These are phyloP conservation scores for Cerrena zonata DNA, from an alignment of 1,284 basidiomycete species.

Conservation along the genomic window DNA sequence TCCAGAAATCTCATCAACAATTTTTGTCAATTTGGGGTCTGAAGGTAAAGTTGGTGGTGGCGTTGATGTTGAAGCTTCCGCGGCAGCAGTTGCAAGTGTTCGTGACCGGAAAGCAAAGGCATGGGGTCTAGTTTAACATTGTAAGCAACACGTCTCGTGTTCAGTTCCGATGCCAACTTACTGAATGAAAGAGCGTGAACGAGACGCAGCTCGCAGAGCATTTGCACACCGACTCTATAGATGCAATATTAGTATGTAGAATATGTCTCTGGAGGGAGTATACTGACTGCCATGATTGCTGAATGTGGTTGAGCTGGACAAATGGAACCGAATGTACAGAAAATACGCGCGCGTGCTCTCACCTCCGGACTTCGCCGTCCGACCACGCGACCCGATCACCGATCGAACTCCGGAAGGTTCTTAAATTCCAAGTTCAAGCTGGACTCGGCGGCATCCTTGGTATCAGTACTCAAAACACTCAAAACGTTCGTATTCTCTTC, in stretches of 20 bases:
- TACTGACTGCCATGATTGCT: conserved; percentile 28
- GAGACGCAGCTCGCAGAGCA: conserved; percentile 41
- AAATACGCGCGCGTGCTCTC: conserved; percentile 13
- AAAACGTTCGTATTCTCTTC: no score
- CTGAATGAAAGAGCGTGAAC: conserved; percentile 33
- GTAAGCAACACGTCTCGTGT: not conserved
- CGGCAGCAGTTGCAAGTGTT: conserved; percentile 38
- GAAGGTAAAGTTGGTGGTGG: conserved; percentile 32
- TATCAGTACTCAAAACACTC: no score
- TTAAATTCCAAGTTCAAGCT: no score
- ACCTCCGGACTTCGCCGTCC: conserved; percentile 1
- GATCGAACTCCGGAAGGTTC: not conserved
- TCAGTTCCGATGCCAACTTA: conserved; percentile 12
- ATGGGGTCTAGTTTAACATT: not conserved
- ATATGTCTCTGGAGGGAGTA: not conserved
- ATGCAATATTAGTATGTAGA: conserved; percentile 1
- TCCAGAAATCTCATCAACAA: conserved; percentile 91
- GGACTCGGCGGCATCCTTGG: no score
- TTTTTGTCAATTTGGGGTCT: conserved; percentile 73
- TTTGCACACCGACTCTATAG: conserved; percentile 43
- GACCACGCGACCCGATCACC: conserved; percentile 6
- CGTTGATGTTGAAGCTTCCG: conserved; percentile 40
- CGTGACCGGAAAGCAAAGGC: conserved; percentile 29
- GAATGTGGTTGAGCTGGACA: conserved; percentile 13
- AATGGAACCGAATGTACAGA: conserved; percentile 6